These are phyloP conservation scores for Blastomyces parvus DNA, from an alignment of 2,329 filamentous ascomycete species.

Conservation along the genomic window DNA sequence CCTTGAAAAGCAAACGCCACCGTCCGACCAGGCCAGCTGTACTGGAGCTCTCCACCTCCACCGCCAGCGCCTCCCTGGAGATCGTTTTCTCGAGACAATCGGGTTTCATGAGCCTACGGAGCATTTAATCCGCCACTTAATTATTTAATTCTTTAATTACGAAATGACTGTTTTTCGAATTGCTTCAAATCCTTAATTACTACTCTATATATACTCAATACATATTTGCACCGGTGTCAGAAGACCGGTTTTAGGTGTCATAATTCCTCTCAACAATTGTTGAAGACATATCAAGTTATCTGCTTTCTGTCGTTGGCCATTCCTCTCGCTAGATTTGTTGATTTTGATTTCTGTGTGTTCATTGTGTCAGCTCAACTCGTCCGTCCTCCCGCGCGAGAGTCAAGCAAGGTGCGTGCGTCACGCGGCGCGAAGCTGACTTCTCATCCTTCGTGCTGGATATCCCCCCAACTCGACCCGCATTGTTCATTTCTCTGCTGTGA, in stretches of 20 bases:
- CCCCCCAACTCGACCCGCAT: neutral
- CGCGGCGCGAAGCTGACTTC: neutral
- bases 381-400: neutral
- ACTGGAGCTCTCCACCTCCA: neutral
- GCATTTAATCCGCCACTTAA: constrained; percentile 3
- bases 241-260: too few species aligned
- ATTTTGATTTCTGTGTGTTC: neutral
- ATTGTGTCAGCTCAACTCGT: neutral
- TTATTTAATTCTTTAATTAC: constrained; percentile 2
- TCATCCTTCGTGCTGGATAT: neutral
- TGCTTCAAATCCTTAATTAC: neutral
- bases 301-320: neutral
- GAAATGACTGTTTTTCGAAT: neutral
- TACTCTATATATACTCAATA: neutral
- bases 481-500: neutral
- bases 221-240: neutral
- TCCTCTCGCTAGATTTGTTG: neutral
- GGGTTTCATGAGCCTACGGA: neutral
- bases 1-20: constrained; percentile 3
- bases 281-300: neutral
- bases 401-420: constrained; percentile 5
- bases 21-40: neutral
- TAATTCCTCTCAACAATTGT: neutral
- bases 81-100: neutral
- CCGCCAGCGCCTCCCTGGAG: neutral